Evolutionary conservation across 192 early-diverging fungal genomes (phyloP).

Genomic region (Coemansia sp.): DNA sequence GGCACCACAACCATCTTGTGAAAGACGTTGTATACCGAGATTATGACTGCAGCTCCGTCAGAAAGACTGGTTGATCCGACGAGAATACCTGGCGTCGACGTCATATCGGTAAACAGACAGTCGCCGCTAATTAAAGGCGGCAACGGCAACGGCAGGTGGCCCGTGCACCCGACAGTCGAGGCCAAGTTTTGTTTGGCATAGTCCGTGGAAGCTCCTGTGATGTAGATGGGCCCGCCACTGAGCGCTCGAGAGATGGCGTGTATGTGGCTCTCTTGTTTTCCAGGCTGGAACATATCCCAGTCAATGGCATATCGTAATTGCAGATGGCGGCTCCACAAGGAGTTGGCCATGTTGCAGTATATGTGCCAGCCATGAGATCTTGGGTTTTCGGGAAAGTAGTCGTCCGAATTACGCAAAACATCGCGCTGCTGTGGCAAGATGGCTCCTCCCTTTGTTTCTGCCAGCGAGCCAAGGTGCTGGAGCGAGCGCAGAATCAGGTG

Average conservation of each 20-base stretch:
- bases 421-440: background rate
- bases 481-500: slow-evolving; percentile 37
- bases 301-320: slow-evolving; percentile 24
- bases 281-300: slow-evolving; percentile 64
- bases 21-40: slow-evolving; percentile 24
- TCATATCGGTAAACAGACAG: slow-evolving; percentile 36
- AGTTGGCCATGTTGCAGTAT: slow-evolving; percentile 56
- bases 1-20: slow-evolving; percentile 10
- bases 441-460: background rate
- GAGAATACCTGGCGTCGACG: slow-evolving; percentile 8
- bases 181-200: background rate
- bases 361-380: slow-evolving; percentile 58
- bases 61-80: slow-evolving; percentile 3
- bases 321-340: slow-evolving; percentile 45
- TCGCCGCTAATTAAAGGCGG: slow-evolving; percentile 9
- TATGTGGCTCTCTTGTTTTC: slow-evolving; percentile 37
- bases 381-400: slow-evolving; percentile 53
- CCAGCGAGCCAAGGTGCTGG: background rate
- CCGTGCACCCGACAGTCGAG: background rate
- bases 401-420: slow-evolving; percentile 55
- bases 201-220: slow-evolving; percentile 41
- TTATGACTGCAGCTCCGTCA: background rate
- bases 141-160: background rate
- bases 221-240: slow-evolving; percentile 58
- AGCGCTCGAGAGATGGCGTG: slow-evolving; percentile 54